Evolutionary conservation across 371 early-diverging fungal genomes (phyloP), one percentile per base, ranked within the genome.

Genomic region (Thermomucor indicae-seudaticae): DNA sequence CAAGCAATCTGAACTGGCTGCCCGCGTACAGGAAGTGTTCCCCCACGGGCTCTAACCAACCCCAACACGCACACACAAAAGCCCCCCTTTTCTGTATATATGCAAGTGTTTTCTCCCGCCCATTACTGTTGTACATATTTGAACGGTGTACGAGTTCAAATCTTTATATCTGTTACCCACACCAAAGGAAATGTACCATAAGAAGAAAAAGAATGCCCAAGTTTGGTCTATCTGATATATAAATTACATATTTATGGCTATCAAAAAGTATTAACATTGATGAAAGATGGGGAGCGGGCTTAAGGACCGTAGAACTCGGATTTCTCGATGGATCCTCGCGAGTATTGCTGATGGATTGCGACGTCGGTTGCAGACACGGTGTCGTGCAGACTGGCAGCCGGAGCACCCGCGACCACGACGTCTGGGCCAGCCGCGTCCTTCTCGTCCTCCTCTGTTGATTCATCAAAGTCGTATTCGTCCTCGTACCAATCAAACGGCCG

Each of bases 11-110:
- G 75, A 74, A 38, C 52, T 74, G 27, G 61, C 62, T 23, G 49
- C 50, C 37, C 53, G 67, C 14, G 75, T 74, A 8, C 61, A 60
- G 43, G 53, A 63, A 43, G 75, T 74, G 6, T 74, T 74, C 44
- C 62, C 59, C 20, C 53, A 61, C n/a, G 20, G 32, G 19, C 14
- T 34, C 16, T 51, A 43, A 51, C n/a, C n/a, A n/a, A n/a, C n/a
- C n/a, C n/a, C n/a, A n/a, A n/a, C n/a, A n/a, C n/a, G n/a, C n/a
- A n/a, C n/a, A n/a, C n/a, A n/a, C n/a, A n/a, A n/a, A n/a, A n/a
- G n/a, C n/a, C n/a, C n/a, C n/a, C n/a, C n/a, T n/a, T n/a, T n/a
- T n/a, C n/a, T n/a, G n/a, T n/a, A n/a, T n/a, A n/a, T n/a, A n/a
- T n/a, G n/a, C n/a, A n/a, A n/a, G n/a, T n/a, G n/a, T n/a, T n/a